phyloP scores from a whole-genome alignment of 257 asterid species.

The Fraxinus cuspidata region DNA sequence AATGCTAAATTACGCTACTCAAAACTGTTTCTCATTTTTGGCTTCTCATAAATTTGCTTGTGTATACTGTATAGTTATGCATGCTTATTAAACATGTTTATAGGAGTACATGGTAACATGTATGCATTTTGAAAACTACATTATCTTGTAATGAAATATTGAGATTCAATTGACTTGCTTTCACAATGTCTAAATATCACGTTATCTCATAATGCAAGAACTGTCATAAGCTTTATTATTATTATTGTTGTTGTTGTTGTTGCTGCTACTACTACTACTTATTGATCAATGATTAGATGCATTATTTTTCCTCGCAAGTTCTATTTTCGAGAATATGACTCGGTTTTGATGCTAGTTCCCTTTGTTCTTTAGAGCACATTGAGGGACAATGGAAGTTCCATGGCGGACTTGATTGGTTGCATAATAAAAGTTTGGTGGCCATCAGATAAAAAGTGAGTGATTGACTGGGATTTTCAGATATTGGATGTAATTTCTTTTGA shows the following conservation, averaged over 20 bases:
- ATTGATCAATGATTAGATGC: neutral
- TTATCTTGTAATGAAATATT: neutral
- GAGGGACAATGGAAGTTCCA: conserved; percentile 51
- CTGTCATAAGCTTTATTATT: neutral
- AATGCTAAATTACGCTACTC: conserved; percentile 15
- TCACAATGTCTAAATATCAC: neutral
- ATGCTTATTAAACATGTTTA: conserved; percentile 12
- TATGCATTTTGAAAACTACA: conserved; percentile 4
- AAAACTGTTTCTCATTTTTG: conserved; percentile 4
- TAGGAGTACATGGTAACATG: conserved; percentile 5
- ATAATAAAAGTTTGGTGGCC: conserved; percentile 99
- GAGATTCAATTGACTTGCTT: conserved; percentile 17
- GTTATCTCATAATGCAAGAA: neutral
- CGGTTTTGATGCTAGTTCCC: conserved; percentile 9
- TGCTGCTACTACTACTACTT: neutral
- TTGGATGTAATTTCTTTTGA: conserved; percentile 6
- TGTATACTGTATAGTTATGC: neutral
- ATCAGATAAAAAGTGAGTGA: conserved; percentile 82
- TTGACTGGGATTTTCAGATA: conserved; percentile 12
- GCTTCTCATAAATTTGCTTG: neutral
- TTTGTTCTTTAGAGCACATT: conserved; percentile 55
- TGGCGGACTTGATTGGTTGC: conserved; percentile 72
- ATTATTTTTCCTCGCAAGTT: neutral
- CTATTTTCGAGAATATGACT: conserved; percentile 15
- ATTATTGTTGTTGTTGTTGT: no score